Percentiles rank a stretch among this genome's conserved stretches.
Conservation (phyloP, 257 asterid genomes). For the Craterostigma plantagineum region DNA sequence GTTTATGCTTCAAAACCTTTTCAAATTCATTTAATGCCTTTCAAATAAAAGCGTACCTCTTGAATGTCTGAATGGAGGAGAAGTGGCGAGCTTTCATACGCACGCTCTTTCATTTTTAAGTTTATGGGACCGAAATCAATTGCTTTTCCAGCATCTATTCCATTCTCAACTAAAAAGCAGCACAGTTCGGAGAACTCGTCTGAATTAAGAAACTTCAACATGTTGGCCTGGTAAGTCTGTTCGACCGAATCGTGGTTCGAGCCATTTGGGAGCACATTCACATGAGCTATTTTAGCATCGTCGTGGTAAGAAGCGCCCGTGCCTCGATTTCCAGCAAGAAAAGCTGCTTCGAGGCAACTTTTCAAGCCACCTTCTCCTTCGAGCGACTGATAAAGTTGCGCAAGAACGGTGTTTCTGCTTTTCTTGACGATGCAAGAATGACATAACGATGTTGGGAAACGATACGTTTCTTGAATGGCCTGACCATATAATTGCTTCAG, state of each 20-base stretch:
- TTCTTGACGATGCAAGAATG: conserved; percentile 18
- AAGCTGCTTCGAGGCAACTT: conserved; percentile 30
- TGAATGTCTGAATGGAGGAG: conserved; percentile 61
- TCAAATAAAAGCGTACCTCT: conserved; percentile 27
- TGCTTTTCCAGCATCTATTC: conserved; percentile 30
- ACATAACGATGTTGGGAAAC: conserved; percentile 11
- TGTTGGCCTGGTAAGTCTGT: conserved; percentile 22
- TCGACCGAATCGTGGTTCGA: conserved; percentile 13
- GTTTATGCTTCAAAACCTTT: too few species aligned
- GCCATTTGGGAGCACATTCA: conserved; percentile 28
- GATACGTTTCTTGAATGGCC: conserved; percentile 15
- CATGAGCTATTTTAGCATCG: too few species aligned
- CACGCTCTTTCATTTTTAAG: conserved; percentile 58
- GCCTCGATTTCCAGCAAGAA: conserved; percentile 20
- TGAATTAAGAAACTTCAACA: conserved; percentile 35
- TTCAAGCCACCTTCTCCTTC: conserved; percentile 32
- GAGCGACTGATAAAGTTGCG: conserved; percentile 35
- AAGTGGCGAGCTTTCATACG: conserved; percentile 51
- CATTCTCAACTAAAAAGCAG: conserved; percentile 36
- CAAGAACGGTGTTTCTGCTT: conserved; percentile 38
- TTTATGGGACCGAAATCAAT: conserved; percentile 39
- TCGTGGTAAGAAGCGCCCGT: conserved; percentile 21
- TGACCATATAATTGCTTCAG: conserved; percentile 14
- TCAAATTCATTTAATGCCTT: too few species aligned
- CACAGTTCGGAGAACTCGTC: conserved; percentile 50